These are phyloP conservation scores for Mercurialis annua DNA, from an alignment of 345 rosid genomes.

Conservation along the genomic window DNA sequence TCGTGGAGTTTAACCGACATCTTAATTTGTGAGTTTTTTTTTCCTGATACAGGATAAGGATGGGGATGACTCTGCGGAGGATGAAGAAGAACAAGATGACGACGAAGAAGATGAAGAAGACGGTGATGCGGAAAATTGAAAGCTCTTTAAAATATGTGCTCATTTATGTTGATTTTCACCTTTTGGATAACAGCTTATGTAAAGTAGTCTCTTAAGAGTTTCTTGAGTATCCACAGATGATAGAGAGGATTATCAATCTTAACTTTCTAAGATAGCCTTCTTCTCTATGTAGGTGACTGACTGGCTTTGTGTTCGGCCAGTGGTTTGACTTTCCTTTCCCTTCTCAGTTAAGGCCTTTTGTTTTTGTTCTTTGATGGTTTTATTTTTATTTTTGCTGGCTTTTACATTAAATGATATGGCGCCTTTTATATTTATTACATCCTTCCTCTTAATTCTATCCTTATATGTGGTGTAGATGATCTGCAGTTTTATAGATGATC, in stretches of 20 bases:
- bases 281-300: constrained; percentile 24
- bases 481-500: too few relatives aligned
- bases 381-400: constrained; percentile 19
- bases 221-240: constrained; percentile 19
- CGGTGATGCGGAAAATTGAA: constrained; percentile 32
- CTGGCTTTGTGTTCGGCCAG: constrained; percentile 13
- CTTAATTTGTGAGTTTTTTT: constrained; percentile 9
- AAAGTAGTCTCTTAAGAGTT: constrained; percentile 35
- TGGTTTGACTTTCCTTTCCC: constrained; percentile 22
- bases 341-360: constrained; percentile 13
- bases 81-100: constrained; percentile 41
- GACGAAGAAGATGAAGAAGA: constrained; percentile 26
- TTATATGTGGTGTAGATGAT: constrained; percentile 7
- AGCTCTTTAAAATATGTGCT: not conserved
- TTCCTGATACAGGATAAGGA: constrained; percentile 44
- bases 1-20: not conserved
- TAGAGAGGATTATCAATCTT: constrained; percentile 24
- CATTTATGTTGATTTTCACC: constrained; percentile 7
- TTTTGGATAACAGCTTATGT: constrained; percentile 27
- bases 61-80: constrained; percentile 50
- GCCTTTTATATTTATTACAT: constrained; percentile 2
- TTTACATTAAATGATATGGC: constrained; percentile 17
- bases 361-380: constrained; percentile 3
- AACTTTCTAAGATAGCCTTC: constrained; percentile 22
- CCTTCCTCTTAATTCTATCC: not conserved